phyloP scores from a whole-genome alignment of 345 rosid species.

The Geranium rotundifolium region DNA sequence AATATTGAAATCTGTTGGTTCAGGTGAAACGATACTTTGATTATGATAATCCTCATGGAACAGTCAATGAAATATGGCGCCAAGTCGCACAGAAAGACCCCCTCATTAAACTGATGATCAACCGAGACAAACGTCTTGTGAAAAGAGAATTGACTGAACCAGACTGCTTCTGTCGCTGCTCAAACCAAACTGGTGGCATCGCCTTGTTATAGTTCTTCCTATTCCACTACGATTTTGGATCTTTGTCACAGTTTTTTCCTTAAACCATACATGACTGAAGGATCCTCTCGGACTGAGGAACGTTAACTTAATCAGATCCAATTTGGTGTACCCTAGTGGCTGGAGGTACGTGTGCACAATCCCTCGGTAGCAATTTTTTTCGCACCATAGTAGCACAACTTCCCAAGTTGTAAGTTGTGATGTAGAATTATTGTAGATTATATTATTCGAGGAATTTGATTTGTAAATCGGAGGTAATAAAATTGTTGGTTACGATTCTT shows the following conservation, averaged over 20 bases:
- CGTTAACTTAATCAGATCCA: not conserved
- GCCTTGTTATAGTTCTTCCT: constrained; percentile 26
- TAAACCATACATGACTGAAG: not conserved
- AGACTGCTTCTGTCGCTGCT: constrained; percentile 68
- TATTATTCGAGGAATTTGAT: not conserved
- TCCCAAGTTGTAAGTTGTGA: too few relatives aligned
- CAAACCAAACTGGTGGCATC: constrained; percentile 48
- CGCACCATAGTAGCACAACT: not conserved
- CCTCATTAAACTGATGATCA: constrained; percentile 67
- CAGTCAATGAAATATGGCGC: constrained; percentile 87
- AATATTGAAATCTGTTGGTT: constrained; percentile 1
- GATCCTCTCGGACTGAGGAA: not conserved
- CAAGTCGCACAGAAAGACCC: constrained; percentile 77
- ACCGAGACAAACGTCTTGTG: constrained; percentile 70
- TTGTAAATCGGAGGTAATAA: not conserved
- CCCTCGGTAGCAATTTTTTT: not conserved
- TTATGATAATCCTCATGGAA: constrained; percentile 57
- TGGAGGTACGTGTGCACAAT: not conserved
- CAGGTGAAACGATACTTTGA: constrained; percentile 67
- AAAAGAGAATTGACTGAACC: constrained; percentile 40
- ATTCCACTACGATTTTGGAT: not conserved
- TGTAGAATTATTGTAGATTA: not conserved
- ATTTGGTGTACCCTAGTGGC: too few relatives aligned
- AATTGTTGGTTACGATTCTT: not conserved
- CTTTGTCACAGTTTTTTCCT: not conserved